Base-by-base conservation (phyloP, 495 filamentous ascomycete genomes). In the Penicillium lividum region DNA sequence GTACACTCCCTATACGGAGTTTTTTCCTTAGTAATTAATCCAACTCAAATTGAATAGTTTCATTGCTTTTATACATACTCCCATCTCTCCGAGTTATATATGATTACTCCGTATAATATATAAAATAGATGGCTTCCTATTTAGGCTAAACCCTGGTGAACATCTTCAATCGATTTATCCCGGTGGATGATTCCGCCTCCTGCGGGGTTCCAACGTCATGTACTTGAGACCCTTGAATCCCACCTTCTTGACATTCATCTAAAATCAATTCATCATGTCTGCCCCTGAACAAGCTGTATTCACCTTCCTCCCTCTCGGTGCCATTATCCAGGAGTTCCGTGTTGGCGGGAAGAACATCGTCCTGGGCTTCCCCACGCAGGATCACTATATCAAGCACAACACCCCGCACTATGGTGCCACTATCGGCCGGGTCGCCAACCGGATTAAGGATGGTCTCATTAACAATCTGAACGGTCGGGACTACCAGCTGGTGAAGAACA, bases 351-450 rank as follows among this genome's bases (percentile, higher is more conserved):
- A 83, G 62, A 93, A 97, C 77, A 94, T 98, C 61, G 93, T 97
- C 16, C 87, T 92, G 63, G 84, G 84, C 45, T 97, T 97, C 80
- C 84, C 88, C 3, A 84, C 77, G 22, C 84, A 87, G 45, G 80
- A 84, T 3, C 80, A 85, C 48, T 97, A 97, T 77, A 80, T 82
- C 56, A 68, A 80, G 45, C 76, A 90, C 76, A 93, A 96, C 75
- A 72, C 72, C 16, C 85, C 90, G 16, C 90, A 84, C 78, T 97
- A 95, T 64, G 93, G 93, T 59, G 93, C 91, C 68, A 97, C 90
- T 38, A 97, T 98, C 67, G 93, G 93, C 22, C 89, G 93, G 31
- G 84, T 94, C 9, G 91, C 92, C 47, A 98, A 98, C 73, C 89
- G 93, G 27, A 84, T 97, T 70, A 84, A 83, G 51, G 74, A 83